Conservation (phyloP, 306 rosid genomes). For the Castanea sativa region DNA sequence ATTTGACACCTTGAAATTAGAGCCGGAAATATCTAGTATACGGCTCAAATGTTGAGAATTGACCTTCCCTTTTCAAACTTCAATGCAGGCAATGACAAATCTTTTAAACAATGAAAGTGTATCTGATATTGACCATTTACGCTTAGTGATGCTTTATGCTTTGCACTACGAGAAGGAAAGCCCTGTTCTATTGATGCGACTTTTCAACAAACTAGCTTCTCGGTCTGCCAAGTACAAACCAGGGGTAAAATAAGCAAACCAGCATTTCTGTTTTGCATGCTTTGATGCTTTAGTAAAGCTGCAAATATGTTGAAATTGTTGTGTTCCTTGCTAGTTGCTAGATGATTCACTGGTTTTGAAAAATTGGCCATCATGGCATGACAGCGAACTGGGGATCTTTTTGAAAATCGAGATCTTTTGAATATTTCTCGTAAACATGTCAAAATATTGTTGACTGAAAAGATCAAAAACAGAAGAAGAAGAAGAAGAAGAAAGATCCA, state of each 20-base stretch:
- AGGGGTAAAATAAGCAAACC: conserved; percentile 49
- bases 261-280: conserved; percentile 3
- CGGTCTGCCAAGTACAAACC: conserved; percentile 69
- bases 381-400: background rate
- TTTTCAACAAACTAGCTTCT: conserved; percentile 74
- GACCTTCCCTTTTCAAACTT: conserved; percentile 28
- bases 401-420: too few species aligned
- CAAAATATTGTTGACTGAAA: too few species aligned
- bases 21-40: background rate
- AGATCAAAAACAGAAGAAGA: too few species aligned
- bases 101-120: conserved; percentile 68
- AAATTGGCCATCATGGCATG: conserved; percentile 29
- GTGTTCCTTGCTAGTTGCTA: conserved; percentile 14
- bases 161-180: conserved; percentile 92
- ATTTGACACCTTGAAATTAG: background rate
- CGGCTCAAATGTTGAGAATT: background rate
- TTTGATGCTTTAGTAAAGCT: background rate
- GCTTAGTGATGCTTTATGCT: conserved; percentile 87
- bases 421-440: too few species aligned
- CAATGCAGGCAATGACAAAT: conserved; percentile 72
- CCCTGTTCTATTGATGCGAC: conserved; percentile 87
- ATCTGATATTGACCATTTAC: conserved; percentile 68
- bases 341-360: conserved; percentile 32
- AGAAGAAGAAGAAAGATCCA: too few species aligned
- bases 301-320: conserved; percentile 7